phyloP scores from a whole-genome alignment of 2,329 filamentous ascomycete species.

The Sporothrix luriei region DNA sequence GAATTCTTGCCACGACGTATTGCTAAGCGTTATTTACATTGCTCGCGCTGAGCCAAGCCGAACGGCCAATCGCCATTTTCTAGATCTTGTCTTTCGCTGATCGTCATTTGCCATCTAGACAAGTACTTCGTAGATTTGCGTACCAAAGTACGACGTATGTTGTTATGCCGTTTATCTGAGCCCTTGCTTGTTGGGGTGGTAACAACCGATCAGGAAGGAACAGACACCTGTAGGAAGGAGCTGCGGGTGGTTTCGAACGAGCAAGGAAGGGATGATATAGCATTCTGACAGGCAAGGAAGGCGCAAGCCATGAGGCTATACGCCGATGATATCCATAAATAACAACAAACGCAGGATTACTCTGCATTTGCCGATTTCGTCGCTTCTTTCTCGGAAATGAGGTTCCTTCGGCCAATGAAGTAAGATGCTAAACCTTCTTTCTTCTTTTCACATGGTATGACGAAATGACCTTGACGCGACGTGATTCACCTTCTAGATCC shows the following conservation, averaged over 20 bases:
- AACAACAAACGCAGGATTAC: not conserved
- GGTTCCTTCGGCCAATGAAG: not conserved
- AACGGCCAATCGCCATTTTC: not conserved
- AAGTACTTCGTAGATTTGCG: not conserved
- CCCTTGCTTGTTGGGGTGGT: not conserved
- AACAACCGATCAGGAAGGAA: not conserved
- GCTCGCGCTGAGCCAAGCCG: conserved; percentile 1
- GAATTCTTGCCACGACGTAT: not conserved
- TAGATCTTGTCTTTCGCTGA: not conserved
- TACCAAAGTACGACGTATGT: too few species aligned
- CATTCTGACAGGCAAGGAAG: conserved; percentile 3
- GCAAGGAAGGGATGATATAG: conserved; percentile 18
- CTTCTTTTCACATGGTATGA: conserved; percentile 2
- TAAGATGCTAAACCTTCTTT: not conserved
- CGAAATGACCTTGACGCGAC: not conserved
- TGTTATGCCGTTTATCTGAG: not conserved
- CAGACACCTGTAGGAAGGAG: not conserved
- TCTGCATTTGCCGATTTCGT: not conserved
- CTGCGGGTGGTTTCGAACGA: not conserved
- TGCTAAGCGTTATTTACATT: conserved; percentile 9
- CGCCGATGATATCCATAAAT: not conserved
- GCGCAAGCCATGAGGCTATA: not conserved
- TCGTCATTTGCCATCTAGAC: conserved; percentile 8
- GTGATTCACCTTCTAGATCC: not conserved
- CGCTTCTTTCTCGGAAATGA: not conserved